Base-by-base conservation (phyloP, 1,139 yeast genomes). In the Pichia sp. region DNA sequence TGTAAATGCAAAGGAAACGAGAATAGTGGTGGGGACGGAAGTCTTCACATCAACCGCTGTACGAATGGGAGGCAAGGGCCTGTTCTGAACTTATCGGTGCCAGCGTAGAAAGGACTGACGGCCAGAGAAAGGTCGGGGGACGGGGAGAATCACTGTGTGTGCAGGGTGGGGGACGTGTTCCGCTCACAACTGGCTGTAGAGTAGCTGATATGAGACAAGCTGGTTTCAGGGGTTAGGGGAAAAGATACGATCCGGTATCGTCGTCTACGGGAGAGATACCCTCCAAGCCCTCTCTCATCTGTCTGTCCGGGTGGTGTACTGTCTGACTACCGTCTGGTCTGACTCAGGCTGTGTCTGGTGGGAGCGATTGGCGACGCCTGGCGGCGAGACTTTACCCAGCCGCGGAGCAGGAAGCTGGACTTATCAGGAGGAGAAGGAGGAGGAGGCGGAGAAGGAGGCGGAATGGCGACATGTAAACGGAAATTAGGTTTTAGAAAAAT, bases 261-360 rank as follows among this genome's bases (percentile, higher is more conserved):
- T n/a, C n/a, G n/a, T n/a, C n/a, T n/a, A n/a, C n/a, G n/a, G n/a
- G n/a, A n/a, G n/a, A n/a, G n/a, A n/a, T n/a, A n/a, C n/a, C n/a
- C n/a, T n/a, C n/a, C n/a, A n/a, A n/a, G n/a, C n/a, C n/a, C n/a
- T n/a, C n/a, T n/a, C n/a, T 9, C 9, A 9, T 25, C 28, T 25
- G 6, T 25, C 28, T 25, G 28, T 25, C 28, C 28, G 28, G 6
- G n/a, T n/a, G n/a, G n/a, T n/a, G n/a, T n/a, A n/a, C n/a, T n/a
- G n/a, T n/a, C n/a, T n/a, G n/a, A n/a, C n/a, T n/a, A n/a, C n/a
- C n/a, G n/a, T n/a, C 18, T 34, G 18, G 37, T 13, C 37, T 16
- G 37, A 9, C 18, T 13, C 37, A 34, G 18, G 53, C 19, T 48
- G 54, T 36, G 36, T 48, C 37, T 13, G 37, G 18, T 18, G 19